These are phyloP conservation scores for Penicillium odoratum DNA, from an alignment of 495 filamentous ascomycete genomes.

Conservation along the genomic window DNA sequence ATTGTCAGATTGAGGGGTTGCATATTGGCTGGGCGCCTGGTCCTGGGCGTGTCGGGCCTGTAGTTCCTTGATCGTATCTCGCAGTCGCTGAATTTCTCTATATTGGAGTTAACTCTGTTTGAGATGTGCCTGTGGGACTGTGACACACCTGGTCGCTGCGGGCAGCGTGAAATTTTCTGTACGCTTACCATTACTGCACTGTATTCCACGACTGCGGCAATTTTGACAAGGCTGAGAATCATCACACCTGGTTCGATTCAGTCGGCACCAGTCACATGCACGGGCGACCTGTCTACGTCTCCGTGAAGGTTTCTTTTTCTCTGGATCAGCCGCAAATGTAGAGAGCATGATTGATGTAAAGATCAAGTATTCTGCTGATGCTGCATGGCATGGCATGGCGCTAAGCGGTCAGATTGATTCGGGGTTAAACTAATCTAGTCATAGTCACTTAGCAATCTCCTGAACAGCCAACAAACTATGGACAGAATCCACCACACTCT, in stretches of 20 bases:
- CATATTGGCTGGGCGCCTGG: constrained; percentile 1
- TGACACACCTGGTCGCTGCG: constrained; percentile 17
- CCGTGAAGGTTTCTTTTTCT: neutral
- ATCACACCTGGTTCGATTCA: constrained; percentile 50
- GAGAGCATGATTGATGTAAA: constrained; percentile 8
- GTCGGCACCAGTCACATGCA: constrained; percentile 51
- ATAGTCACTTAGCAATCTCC: neutral
- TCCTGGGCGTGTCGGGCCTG: constrained; percentile 19
- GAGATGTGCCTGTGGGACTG: no score
- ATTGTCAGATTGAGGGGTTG: constrained; percentile 4
- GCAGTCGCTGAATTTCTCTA: constrained; percentile 46
- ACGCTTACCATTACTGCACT: constrained; percentile 35
- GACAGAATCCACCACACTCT: constrained; percentile 51
- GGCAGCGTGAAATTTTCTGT: constrained; percentile 31
- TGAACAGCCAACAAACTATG: constrained; percentile 26
- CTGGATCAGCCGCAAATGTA: constrained; percentile 9
- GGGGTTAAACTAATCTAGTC: no score
- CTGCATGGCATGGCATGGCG: neutral
- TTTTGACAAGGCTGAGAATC: constrained; percentile 44
- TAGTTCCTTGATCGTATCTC: constrained; percentile 36
- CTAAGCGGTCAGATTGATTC: neutral
- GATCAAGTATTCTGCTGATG: no score
- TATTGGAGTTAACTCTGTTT: neutral
- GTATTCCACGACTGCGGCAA: constrained; percentile 38
- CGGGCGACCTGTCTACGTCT: constrained; percentile 41